Percentiles rank a stretch among this genome's conserved stretches.
These are phyloP conservation scores for Metschnikowia cerradonensis DNA, from an alignment of 805 yeast species.

Conservation along the genomic window DNA sequence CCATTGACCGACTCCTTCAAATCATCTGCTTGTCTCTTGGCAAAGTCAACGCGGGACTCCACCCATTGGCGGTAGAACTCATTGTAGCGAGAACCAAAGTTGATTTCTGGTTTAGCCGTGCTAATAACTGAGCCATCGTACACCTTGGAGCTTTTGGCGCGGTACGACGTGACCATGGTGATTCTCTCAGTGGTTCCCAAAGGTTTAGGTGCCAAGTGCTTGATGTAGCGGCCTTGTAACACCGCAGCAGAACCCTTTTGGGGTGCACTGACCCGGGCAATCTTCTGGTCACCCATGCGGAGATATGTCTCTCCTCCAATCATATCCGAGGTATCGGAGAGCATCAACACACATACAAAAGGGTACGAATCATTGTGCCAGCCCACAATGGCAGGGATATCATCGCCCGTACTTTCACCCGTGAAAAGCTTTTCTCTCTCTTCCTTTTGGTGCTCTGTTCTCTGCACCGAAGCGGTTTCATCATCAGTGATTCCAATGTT, in stretches of 20 bases:
- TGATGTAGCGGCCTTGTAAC: conserved; percentile 20
- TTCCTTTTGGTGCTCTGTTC: conserved; percentile 9
- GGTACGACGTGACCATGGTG: conserved; percentile 40
- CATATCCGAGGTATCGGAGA: conserved; percentile 55
- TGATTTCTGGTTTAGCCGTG: conserved; percentile 39
- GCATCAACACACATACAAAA: conserved; percentile 61
- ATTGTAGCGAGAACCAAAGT: conserved; percentile 31
- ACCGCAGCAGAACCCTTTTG: conserved; percentile 17
- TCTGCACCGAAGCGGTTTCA: conserved; percentile 30
- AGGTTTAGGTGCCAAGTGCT: conserved; percentile 24
- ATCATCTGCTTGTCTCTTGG: conserved; percentile 23
- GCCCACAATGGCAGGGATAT: conserved; percentile 53
- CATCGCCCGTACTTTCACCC: conserved; percentile 25
- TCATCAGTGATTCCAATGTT: conserved; percentile 46
- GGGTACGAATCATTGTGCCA: conserved; percentile 68
- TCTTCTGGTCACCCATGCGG: conserved; percentile 36
- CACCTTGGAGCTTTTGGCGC: conserved; percentile 28
- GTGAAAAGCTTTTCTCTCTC: conserved; percentile 9
- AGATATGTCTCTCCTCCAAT: conserved; percentile 59
- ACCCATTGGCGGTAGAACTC: conserved; percentile 39
- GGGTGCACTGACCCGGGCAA: conserved; percentile 18
- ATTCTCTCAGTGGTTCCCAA: conserved; percentile 35
- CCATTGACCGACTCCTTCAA: conserved; percentile 16
- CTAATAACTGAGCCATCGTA: conserved; percentile 31
- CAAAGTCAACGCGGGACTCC: conserved; percentile 24